Percentiles rank a stretch among this genome's conserved stretches.
Evolutionary conservation across 23 red algal species (phyloP).

Genomic region (Cyanidiococcus yangmingshanensis): DNA sequence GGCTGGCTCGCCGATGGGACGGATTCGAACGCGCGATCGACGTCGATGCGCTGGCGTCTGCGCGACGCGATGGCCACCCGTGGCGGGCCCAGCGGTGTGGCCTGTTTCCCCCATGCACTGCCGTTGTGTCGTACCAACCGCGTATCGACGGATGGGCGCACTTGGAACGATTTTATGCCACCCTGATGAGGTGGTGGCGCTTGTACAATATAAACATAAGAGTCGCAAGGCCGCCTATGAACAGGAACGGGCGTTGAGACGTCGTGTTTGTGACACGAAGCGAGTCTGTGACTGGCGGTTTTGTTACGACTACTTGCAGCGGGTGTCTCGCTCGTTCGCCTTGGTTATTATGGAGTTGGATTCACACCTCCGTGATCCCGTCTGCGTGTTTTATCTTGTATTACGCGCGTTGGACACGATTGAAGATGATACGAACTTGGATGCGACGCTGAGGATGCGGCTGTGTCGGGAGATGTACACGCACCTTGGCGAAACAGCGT

Average conservation of each 20-base stretch:
- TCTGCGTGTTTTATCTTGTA: conserved; percentile 88
- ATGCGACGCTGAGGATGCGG: conserved; percentile 29
- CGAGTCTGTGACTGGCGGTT: conserved; percentile 46
- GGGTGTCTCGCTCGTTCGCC: conserved; percentile 86
- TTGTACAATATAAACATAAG: conserved; percentile 44
- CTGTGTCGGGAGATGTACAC: conserved; percentile 45
- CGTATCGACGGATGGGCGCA: conserved; percentile 21
- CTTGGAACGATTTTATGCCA: conserved; percentile 33
- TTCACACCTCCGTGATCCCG: conserved; percentile 50
- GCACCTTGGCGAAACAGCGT: conserved; percentile 17
- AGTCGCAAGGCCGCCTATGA: conserved; percentile 3
- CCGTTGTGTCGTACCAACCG: too few relatives aligned
- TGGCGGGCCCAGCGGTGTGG: too few relatives aligned
- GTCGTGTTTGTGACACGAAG: conserved; percentile 14
- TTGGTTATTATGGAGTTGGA: conserved; percentile 92
- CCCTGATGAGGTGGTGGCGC: conserved; percentile 46
- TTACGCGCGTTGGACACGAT: conserved; percentile 94
- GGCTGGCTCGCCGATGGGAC: too few relatives aligned
- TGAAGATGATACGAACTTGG: conserved; percentile 75
- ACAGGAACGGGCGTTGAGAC: neutral
- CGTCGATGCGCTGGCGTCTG: too few relatives aligned
- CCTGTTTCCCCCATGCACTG: too few relatives aligned
- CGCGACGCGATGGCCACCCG: too few relatives aligned
- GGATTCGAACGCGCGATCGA: too few relatives aligned
- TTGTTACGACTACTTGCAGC: conserved; percentile 49